These are phyloP conservation scores for Sphaceloma murrayae DNA, from an alignment of 2,329 filamentous ascomycete genomes.

Conservation along the genomic window DNA sequence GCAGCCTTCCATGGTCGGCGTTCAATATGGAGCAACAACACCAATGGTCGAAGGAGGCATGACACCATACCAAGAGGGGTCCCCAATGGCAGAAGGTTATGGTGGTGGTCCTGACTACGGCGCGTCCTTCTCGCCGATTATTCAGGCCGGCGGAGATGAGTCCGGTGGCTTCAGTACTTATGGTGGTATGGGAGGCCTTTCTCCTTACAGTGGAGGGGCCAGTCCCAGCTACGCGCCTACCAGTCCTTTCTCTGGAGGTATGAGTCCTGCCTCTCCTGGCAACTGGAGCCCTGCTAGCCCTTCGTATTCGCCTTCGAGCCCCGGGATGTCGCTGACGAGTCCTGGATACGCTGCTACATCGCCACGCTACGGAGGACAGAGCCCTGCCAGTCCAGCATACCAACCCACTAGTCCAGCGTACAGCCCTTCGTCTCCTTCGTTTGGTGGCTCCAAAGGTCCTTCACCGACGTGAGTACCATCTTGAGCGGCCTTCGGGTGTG, in stretches of 20 bases:
- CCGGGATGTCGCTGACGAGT: conserved; percentile 48
- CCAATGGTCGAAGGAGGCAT: conserved; percentile 63
- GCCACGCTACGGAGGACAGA: conserved; percentile 42
- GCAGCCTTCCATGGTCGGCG: conserved; percentile 46
- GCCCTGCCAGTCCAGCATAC: conserved; percentile 45
- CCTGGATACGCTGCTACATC: conserved; percentile 45
- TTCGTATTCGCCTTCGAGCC: conserved; percentile 23
- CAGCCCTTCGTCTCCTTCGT: conserved; percentile 29
- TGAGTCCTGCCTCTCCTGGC: conserved; percentile 51
- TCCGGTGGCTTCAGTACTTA: conserved; percentile 53
- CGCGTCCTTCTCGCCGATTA: conserved; percentile 64
- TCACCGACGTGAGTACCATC: too few relatives aligned
- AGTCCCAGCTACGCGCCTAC: conserved; percentile 60
- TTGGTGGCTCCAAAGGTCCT: conserved; percentile 19
- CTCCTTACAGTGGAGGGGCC: conserved; percentile 54
- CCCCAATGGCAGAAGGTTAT: conserved; percentile 52
- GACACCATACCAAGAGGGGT: conserved; percentile 78
- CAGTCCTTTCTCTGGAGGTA: conserved; percentile 60
- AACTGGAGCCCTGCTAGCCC: conserved; percentile 21
- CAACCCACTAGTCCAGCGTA: conserved; percentile 30
- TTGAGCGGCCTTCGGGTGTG: too few relatives aligned
- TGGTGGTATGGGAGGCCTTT: conserved; percentile 53
- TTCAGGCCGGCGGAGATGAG: conserved; percentile 53
- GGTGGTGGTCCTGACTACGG: conserved; percentile 55
- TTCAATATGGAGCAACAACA: conserved; percentile 64